Evolutionary conservation across 176 grass and related monocot genomes (phyloP).

Genomic region (Alloteropsis semialata): DNA sequence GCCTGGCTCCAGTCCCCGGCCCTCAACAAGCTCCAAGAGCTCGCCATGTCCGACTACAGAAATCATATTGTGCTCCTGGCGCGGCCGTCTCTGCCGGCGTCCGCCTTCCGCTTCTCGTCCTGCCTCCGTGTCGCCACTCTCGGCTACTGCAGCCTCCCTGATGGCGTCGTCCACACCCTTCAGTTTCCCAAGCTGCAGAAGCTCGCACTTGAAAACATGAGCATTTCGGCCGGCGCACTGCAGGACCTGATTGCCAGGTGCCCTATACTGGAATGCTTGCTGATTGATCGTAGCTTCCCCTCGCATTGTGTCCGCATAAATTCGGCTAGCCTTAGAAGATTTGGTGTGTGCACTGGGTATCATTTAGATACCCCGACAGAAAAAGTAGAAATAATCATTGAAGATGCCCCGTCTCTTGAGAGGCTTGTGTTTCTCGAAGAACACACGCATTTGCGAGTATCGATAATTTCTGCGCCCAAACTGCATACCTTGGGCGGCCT

Average conservation of each 20-base stretch:
- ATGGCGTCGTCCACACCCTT: background rate
- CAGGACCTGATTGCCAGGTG: background rate
- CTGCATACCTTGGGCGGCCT: background rate
- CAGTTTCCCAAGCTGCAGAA: background rate
- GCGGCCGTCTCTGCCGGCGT: background rate
- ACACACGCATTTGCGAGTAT: background rate
- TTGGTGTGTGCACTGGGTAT: background rate
- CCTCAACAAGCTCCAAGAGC: background rate
- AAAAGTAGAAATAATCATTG: background rate
- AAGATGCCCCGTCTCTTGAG: background rate
- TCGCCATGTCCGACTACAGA: background rate
- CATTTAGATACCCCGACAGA: accelerated
- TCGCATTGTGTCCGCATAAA: background rate
- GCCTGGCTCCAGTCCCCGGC: background rate
- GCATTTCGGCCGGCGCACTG: background rate
- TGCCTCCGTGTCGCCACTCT: background rate
- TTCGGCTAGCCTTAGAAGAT: background rate
- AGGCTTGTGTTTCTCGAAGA: background rate
- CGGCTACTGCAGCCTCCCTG: background rate
- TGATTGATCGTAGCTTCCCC: background rate
- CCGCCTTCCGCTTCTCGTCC: conserved; percentile 24
- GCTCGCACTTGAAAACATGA: background rate
- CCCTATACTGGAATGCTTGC: background rate
- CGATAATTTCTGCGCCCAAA: background rate
- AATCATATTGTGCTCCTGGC: accelerated